Evolutionary conservation across 2,329 filamentous ascomycete genomes (phyloP), one percentile per base, ranked within the genome.

Genomic region (Pestalotiopsis sp.): DNA sequence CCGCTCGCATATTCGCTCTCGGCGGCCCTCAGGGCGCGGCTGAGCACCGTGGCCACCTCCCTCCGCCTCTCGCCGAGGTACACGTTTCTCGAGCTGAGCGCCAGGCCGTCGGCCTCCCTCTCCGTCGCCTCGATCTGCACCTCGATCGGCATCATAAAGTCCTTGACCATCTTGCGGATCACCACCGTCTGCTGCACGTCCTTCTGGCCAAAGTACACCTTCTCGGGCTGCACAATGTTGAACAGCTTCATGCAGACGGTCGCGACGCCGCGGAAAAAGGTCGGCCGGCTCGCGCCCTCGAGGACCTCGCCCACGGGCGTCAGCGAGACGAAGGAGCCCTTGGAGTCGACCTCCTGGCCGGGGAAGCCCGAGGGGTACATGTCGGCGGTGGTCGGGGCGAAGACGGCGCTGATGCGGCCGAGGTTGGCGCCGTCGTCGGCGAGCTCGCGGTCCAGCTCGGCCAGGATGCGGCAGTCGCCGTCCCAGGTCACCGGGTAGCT

Each of bases 211-310:
- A 99, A 98, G 82, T 96, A 96, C 4, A 94, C 93, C 59, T 87
- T 87, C 68, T 95, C 91, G 4, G 93, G 92, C 72, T 89, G 86
- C 60, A 93, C 90, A 67, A 94, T 93, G 76, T 95, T 95, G 82
- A 97, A 95, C 14, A 97, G 83, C 82, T 97, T 99, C 89, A 95
- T 96, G 83, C 95, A 98, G 2, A 99, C 92, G 1, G 96, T 99
- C 23, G 96, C 95, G 41, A 99, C 96, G 52, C 96, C 96, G 63
- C 96, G 88, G 82, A 99, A 99, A 81, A 99, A 99, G 58, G 97
- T 97, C 2, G 96, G 96, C 17, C 96, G 86, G 60, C 91, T 94
- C 4, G 88, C 87, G 17, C 96, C 96, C 82, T 99, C 96, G 4
- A 98, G 86, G 31, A 95, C 85, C 73, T 90, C 90, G 6, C 91